Percentiles rank a stretch among this genome's conserved stretches.
These are phyloP conservation scores for Ophiobolus disseminans DNA, from an alignment of 2,329 filamentous ascomycete species.

Conservation along the genomic window DNA sequence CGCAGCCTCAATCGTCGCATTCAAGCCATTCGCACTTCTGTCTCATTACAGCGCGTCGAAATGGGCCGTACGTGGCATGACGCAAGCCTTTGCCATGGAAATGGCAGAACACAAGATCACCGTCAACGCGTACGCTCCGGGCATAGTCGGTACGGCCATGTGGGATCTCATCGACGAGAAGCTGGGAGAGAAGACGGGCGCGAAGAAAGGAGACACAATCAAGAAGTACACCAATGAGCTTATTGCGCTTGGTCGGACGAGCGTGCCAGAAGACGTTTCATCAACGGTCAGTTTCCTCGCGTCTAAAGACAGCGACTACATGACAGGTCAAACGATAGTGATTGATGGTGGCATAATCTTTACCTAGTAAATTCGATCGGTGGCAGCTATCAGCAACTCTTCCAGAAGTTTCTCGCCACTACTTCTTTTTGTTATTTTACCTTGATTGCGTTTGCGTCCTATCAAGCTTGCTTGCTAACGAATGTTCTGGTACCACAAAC, in stretches of 20 bases:
- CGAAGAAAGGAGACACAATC: conserved; percentile 61
- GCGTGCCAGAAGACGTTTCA: conserved; percentile 68
- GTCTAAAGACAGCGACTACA: conserved; percentile 66
- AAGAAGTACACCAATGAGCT: conserved; percentile 61
- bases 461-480: too few species aligned
- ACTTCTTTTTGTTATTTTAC: too few species aligned
- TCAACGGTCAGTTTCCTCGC: conserved; percentile 69
- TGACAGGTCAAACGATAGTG: conserved; percentile 70
- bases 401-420: too few species aligned
- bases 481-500: too few species aligned
- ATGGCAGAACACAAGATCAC: conserved; percentile 70
- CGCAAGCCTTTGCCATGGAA: conserved; percentile 71
- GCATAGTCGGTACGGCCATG: conserved; percentile 72
- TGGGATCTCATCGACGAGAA: conserved; percentile 72
- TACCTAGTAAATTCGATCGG: conserved; percentile 33
- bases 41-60: conserved; percentile 71
- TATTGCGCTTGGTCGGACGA: conserved; percentile 64
- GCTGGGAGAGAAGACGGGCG: conserved; percentile 60
- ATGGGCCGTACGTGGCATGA: conserved; percentile 71
- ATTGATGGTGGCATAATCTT: conserved; percentile 68
- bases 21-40: conserved; percentile 65
- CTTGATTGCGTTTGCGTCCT: too few species aligned
- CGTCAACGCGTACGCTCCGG: conserved; percentile 71
- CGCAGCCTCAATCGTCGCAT: conserved; percentile 62
- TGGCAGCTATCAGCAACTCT: too few species aligned